Evolutionary conservation across 768 basidiomycete genomes (phyloP).

Genomic region (Leccinum incarnatum): DNA sequence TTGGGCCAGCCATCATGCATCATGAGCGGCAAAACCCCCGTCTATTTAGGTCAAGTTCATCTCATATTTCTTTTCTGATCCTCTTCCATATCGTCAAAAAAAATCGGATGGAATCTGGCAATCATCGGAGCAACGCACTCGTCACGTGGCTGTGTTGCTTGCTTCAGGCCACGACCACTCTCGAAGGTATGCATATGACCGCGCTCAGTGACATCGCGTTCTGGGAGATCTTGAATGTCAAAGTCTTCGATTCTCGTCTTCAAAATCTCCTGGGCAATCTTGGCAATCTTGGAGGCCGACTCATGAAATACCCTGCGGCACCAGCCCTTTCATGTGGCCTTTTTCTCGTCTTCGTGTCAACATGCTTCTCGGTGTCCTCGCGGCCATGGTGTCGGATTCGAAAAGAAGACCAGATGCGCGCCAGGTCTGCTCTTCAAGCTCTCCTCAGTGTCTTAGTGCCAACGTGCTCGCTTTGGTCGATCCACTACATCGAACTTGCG

Average conservation of each 20-base stretch:
- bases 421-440: conserved; percentile 32
- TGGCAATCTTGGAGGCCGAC: not conserved
- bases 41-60: too few relatives aligned
- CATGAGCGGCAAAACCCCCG: too few relatives aligned
- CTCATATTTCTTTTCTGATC: not conserved
- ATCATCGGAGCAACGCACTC: not conserved
- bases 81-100: not conserved
- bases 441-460: conserved; percentile 44
- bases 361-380: conserved; percentile 9
- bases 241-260: not conserved
- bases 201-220: not conserved
- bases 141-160: not conserved
- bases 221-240: conserved; percentile 1
- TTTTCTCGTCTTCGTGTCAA: conserved; percentile 7
- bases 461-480: conserved; percentile 44
- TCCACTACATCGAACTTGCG: conserved; percentile 34
- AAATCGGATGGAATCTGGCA: not conserved
- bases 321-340: conserved; percentile 5
- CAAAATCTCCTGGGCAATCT: not conserved
- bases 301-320: not conserved
- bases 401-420: conserved; percentile 10
- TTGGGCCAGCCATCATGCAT: not conserved
- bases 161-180: not conserved
- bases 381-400: not conserved
- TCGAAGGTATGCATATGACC: conserved; percentile 7